phyloP scores from a whole-genome alignment of 2,329 filamentous ascomycete species.

The Arthrobotrys iridis region DNA sequence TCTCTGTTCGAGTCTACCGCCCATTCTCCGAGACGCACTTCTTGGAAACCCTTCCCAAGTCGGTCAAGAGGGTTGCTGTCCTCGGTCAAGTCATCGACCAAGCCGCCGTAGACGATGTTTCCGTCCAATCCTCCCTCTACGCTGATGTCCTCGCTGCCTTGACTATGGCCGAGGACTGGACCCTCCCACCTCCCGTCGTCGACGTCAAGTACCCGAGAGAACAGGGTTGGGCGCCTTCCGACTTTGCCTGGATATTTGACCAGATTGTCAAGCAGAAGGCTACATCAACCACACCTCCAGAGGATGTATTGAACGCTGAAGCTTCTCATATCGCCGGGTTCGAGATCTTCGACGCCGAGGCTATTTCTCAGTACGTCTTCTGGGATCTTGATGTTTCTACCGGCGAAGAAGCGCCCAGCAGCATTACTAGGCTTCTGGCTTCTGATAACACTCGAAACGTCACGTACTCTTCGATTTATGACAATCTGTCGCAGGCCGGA shows the following conservation, averaged over 20 bases:
- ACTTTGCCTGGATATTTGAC: conserved; percentile 65
- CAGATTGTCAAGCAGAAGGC: conserved; percentile 63
- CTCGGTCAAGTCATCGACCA: conserved; percentile 86
- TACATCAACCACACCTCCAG: conserved; percentile 59
- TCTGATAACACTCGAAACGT: conserved; percentile 71
- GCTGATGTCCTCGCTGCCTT: conserved; percentile 89
- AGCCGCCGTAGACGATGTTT: conserved; percentile 76
- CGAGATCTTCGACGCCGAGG: conserved; percentile 59
- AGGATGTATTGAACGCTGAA: conserved; percentile 66
- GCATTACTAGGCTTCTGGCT: conserved; percentile 70
- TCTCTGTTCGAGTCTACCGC: conserved; percentile 92
- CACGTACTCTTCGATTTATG: conserved; percentile 69
- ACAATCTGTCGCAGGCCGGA: conserved; percentile 77
- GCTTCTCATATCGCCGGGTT: conserved; percentile 64
- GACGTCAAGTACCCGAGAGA: conserved; percentile 91
- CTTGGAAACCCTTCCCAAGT: conserved; percentile 79
- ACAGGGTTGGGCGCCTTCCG: conserved; percentile 69
- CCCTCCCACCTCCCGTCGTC: conserved; percentile 71
- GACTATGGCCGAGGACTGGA: conserved; percentile 77
- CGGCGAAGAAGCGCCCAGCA: conserved; percentile 72
- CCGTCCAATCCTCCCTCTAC: conserved; percentile 84
- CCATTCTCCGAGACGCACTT: conserved; percentile 97
- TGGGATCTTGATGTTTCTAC: conserved; percentile 86
- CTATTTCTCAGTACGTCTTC: conserved; percentile 77
- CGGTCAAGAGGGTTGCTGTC: conserved; percentile 79